These are phyloP conservation scores for Myrica gale DNA, from an alignment of 306 rosid genomes.

Conservation along the genomic window DNA sequence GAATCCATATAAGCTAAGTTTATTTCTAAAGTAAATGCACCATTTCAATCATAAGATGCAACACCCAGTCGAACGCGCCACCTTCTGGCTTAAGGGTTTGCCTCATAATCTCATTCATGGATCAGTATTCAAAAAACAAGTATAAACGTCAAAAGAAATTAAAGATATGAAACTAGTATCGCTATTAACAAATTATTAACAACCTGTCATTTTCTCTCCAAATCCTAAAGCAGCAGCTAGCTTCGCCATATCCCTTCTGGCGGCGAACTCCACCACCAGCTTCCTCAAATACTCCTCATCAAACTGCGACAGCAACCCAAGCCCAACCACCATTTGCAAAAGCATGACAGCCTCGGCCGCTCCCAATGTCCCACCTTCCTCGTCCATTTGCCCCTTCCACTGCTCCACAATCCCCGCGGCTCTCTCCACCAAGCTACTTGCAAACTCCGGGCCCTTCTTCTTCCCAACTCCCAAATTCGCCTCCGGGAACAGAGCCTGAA, in stretches of 20 bases:
- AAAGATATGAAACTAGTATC: not conserved
- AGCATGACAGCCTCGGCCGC: constrained; percentile 82
- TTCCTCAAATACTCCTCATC: constrained; percentile 55
- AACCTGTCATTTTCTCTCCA: constrained; percentile 64
- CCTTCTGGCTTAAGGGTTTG: not conserved
- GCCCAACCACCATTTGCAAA: constrained; percentile 70
- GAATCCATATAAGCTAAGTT: not conserved
- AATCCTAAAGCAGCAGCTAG: constrained; percentile 55
- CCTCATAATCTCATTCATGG: not conserved
- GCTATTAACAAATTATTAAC: constrained; percentile 3
- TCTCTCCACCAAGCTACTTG: constrained; percentile 48
- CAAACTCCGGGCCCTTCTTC: constrained; percentile 32
- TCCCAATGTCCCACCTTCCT: constrained; percentile 38
- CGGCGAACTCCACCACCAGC: constrained; percentile 53
- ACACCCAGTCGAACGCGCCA: not conserved
- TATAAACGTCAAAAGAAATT: no score
- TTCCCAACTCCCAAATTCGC: not conserved
- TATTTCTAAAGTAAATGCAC: not conserved
- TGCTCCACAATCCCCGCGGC: constrained; percentile 44
- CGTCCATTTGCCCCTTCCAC: constrained; percentile 65
- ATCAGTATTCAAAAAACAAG: not conserved
- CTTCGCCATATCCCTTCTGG: constrained; percentile 82
- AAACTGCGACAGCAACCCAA: constrained; percentile 41
- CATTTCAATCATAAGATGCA: not conserved
- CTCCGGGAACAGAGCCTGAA: constrained; percentile 64